These are phyloP conservation scores for Furcasterigmium sp. DNA, from an alignment of 2,329 filamentous ascomycete genomes.

Conservation along the genomic window DNA sequence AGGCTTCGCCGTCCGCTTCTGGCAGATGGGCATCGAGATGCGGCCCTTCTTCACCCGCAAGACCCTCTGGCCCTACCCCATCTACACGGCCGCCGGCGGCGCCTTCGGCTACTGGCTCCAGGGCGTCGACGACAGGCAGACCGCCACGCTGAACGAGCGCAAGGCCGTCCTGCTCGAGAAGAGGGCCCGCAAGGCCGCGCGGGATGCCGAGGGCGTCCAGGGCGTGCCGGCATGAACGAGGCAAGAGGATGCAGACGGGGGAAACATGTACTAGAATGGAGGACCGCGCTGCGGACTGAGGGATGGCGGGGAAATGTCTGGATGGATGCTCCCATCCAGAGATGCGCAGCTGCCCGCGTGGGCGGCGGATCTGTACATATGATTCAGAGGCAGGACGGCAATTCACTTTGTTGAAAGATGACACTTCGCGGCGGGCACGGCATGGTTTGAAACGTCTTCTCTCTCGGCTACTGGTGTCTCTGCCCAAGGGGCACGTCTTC, in stretches of 20 bases:
- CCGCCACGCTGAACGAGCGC: constrained; percentile 69
- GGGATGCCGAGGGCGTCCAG: constrained; percentile 25
- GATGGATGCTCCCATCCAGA: too few species aligned
- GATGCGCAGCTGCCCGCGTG: not conserved
- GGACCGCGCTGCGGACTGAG: not conserved
- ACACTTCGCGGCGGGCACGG: not conserved
- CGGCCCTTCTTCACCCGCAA: constrained; percentile 83
- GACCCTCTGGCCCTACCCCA: constrained; percentile 85
- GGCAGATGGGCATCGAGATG: constrained; percentile 98
- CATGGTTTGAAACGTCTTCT: too few species aligned
- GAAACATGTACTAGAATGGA: constrained; percentile 1
- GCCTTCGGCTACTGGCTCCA: constrained; percentile 97
- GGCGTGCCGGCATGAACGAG: constrained; percentile 8
- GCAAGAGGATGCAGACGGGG: not conserved
- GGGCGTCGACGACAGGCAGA: constrained; percentile 80
- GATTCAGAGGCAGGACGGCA: not conserved
- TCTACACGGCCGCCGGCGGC: constrained; percentile 79
- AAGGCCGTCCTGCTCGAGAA: constrained; percentile 83
- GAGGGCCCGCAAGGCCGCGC: constrained; percentile 60
- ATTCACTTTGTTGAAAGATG: not conserved
- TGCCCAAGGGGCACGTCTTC: not conserved
- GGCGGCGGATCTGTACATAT: not conserved
- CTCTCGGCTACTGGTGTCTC: too few species aligned
- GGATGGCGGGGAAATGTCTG: too few species aligned
- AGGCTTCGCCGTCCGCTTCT: constrained; percentile 90